Evolutionary conservation across 2,329 filamentous ascomycete species (phyloP).

Genomic region (Stenocarpella maydis): DNA sequence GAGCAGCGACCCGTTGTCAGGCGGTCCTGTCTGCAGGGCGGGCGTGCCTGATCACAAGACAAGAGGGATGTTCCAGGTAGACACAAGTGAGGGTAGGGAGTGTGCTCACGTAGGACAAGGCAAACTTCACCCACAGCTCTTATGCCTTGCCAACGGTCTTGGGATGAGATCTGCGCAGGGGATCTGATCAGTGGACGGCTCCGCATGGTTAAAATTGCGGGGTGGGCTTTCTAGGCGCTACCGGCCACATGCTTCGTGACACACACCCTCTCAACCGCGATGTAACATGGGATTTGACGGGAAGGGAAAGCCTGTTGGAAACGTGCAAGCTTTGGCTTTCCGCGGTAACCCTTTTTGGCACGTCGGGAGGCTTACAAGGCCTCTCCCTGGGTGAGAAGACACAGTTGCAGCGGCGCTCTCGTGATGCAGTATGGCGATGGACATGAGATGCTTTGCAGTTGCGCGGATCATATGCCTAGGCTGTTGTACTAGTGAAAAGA

Average conservation of each 20-base stretch:
- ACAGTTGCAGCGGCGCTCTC: background rate
- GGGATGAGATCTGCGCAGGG: conserved; percentile 14
- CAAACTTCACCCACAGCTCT: background rate
- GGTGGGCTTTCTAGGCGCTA: conserved; percentile 4
- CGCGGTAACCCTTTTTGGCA: background rate
- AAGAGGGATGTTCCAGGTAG: conserved; percentile 2
- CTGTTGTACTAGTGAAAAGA: background rate
- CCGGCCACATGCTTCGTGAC: conserved; percentile 19
- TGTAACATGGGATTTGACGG: conserved; percentile 3
- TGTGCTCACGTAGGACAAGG: background rate
- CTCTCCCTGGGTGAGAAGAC: background rate
- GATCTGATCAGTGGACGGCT: conserved; percentile 27
- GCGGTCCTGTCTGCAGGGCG: background rate
- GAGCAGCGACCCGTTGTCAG: background rate
- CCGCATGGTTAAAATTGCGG: conserved; percentile 31
- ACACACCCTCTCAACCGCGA: conserved; percentile 10
- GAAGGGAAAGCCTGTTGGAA: background rate
- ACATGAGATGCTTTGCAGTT: background rate
- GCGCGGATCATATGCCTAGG: conserved; percentile 9
- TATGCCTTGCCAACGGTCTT: background rate
- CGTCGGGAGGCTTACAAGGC: background rate
- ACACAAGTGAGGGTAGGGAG: background rate
- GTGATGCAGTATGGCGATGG: conserved; percentile 8
- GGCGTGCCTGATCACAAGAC: background rate
- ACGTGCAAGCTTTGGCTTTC: background rate